A percentile compares a stretch with the other conserved stretches of the same genome.
Conservation (phyloP, 2,329 filamentous ascomycete species). For the Lachnellula hyalina region DNA sequence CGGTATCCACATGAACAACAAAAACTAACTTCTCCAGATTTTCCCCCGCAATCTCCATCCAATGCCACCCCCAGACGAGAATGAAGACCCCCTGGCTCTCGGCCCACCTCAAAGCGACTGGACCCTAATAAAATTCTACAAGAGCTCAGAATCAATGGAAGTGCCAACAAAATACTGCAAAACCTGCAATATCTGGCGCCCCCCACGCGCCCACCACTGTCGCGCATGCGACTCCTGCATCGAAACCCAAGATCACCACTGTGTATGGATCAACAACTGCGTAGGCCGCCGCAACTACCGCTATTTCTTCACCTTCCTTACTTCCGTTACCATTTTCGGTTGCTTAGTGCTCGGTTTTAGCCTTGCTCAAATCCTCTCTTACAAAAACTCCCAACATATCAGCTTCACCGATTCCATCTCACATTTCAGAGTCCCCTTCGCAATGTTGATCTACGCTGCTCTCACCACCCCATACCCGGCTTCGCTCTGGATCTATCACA, state of each 20-base stretch:
- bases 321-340: constrained; percentile 68
- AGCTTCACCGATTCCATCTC: constrained; percentile 65
- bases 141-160: constrained; percentile 83
- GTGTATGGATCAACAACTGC: constrained; percentile 98
- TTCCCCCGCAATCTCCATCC: constrained; percentile 86
- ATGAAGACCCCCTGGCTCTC: constrained; percentile 74
- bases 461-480: constrained; percentile 74
- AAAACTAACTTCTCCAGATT: constrained; percentile 54
- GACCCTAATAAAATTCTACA: constrained; percentile 81
- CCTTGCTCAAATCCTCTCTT: constrained; percentile 74
- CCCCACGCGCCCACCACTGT: constrained; percentile 92
- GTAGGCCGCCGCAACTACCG: constrained; percentile 96
- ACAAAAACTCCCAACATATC: constrained; percentile 56
- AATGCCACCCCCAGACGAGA: constrained; percentile 69
- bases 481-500: constrained; percentile 79
- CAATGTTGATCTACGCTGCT: constrained; percentile 79
- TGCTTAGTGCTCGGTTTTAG: constrained; percentile 72
- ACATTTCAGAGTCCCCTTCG: constrained; percentile 74
- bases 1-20: constrained; percentile 1
- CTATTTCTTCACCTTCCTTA: constrained; percentile 92
- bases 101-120: constrained; percentile 89
- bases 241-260: constrained; percentile 96
- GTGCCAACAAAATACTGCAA: constrained; percentile 98
- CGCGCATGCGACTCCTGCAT: constrained; percentile 95
- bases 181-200: constrained; percentile 95